Evolutionary conservation across 495 filamentous ascomycete species (phyloP), one percentile per base, ranked within the genome.

Genomic region (Aspergillus indologenus): DNA sequence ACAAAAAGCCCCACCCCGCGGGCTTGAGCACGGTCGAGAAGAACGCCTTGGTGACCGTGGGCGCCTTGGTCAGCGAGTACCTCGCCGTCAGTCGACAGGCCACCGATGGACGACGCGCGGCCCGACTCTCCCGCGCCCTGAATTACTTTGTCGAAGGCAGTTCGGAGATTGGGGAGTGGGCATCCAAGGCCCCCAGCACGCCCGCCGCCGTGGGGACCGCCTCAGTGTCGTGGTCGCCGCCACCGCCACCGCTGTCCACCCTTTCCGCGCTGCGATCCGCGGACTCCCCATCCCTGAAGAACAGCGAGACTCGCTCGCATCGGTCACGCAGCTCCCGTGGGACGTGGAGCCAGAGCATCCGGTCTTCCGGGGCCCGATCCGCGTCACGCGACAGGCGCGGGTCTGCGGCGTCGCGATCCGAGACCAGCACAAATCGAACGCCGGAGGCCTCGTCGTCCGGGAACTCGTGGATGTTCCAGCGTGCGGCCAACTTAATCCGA

Each of bases 101-200:
- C 2, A 79, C 82, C 8, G 82, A 86, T 55, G 81, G 83, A 19
- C 74, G 78, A 12, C 75, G 84, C 18, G 81, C 80, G 5, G 79
- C 83, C 48, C 79, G 83, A 19, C 78, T 89, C 65, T 83, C 84
- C 9, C 74, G 76, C 15, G 85, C 85, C 4, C 65, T 90, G 45
- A 85, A 83, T 34, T 81, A 75, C 43, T 89, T 89, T 67, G 84
- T 87, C 1, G 84, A 88, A 56, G 76, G 76, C 14, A 77, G 75
- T 58, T 77, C 75, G 7, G 76, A 70, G 49, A 75, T 79, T 17
- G 67, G 75, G 20, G 26, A 29, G 9, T 4, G 26, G n/a, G 71
- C 77, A 20, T 64, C 65, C 19, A 40, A 58, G 0, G 63, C 70
- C 34, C 60, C 58, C 0, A 72, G 73, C 0, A 64, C 65, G 15